phyloP scores from a whole-genome alignment of 2,329 filamentous ascomycete species.

The Aspergillus clavatus region DNA sequence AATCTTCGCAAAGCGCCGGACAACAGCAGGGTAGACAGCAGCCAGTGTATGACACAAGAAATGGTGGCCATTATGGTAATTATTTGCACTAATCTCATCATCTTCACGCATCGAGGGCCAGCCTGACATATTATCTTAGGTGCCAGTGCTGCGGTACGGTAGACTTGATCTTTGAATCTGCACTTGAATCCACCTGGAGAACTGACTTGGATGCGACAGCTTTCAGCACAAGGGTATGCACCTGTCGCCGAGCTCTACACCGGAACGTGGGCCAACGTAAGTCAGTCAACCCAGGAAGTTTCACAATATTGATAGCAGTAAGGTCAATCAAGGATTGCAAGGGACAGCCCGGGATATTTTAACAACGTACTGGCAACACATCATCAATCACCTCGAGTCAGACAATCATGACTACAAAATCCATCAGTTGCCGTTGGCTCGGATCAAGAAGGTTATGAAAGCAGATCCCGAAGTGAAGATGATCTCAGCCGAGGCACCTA shows the following conservation, averaged over 20 bases:
- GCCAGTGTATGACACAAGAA: conserved; percentile 66
- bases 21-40: conserved; percentile 58
- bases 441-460: conserved; percentile 99
- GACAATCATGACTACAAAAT: conserved; percentile 98
- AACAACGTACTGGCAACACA: conserved; percentile 98
- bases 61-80: conserved; percentile 74
- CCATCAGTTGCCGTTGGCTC: conserved; percentile 91
- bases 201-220: conserved; percentile 47
- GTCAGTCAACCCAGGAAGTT: conserved; percentile 24
- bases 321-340: conserved; percentile 93
- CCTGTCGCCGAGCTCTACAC: conserved; percentile 89
- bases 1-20: conserved; percentile 50
- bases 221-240: conserved; percentile 80
- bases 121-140: conserved; percentile 42
- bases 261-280: conserved; percentile 89
- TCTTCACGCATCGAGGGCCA: background rate
- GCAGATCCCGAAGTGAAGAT: conserved; percentile 99
- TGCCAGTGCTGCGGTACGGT: conserved; percentile 63
- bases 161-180: conserved; percentile 4
- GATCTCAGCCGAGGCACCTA: conserved; percentile 97
- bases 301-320: conserved; percentile 20
- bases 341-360: conserved; percentile 94
- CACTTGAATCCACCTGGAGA: background rate
- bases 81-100: background rate
- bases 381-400: conserved; percentile 88